phyloP scores from a whole-genome alignment of 768 basidiomycete species.

The Termitomyces bulborhizus region DNA sequence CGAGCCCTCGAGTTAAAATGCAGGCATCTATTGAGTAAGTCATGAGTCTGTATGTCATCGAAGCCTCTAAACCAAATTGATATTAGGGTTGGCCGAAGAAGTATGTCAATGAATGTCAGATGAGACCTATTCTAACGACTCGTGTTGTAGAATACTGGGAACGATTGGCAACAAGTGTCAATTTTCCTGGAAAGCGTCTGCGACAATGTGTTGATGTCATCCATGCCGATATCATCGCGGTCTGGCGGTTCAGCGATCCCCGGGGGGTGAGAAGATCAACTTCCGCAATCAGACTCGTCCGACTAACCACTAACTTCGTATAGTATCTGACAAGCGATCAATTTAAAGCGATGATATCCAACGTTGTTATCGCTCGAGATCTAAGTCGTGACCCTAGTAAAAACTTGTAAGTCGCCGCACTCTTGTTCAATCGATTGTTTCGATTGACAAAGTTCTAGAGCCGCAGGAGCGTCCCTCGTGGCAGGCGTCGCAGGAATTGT shows the following conservation, averaged over 20 bases:
- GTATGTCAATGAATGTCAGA: constrained; percentile 1
- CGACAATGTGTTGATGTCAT: constrained; percentile 17
- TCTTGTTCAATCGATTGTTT: neutral
- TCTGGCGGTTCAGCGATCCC: constrained; percentile 21
- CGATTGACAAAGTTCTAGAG: neutral
- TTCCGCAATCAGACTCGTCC: neutral
- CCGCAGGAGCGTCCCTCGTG: constrained; percentile 5
- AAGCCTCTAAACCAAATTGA: neutral
- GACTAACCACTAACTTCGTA: neutral
- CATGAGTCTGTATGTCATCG: neutral
- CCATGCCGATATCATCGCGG: constrained; percentile 18
- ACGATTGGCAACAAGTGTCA: constrained; percentile 17
- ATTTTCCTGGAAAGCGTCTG: constrained; percentile 13
- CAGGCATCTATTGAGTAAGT: constrained; percentile 19
- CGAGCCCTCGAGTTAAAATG: constrained; percentile 16
- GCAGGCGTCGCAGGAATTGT: constrained; percentile 12
- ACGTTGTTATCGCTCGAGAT: constrained; percentile 6
- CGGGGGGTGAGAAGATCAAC: constrained; percentile 7
- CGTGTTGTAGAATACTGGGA: constrained; percentile 19
- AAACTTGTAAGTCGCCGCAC: neutral
- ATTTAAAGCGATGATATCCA: constrained; percentile 15
- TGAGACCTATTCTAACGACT: neutral
- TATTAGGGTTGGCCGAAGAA: constrained; percentile 13
- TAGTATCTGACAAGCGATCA: constrained; percentile 12
- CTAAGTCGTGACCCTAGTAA: neutral